Conservation (phyloP, 805 yeast species). For the Teunomyces aglyptinius region DNA sequence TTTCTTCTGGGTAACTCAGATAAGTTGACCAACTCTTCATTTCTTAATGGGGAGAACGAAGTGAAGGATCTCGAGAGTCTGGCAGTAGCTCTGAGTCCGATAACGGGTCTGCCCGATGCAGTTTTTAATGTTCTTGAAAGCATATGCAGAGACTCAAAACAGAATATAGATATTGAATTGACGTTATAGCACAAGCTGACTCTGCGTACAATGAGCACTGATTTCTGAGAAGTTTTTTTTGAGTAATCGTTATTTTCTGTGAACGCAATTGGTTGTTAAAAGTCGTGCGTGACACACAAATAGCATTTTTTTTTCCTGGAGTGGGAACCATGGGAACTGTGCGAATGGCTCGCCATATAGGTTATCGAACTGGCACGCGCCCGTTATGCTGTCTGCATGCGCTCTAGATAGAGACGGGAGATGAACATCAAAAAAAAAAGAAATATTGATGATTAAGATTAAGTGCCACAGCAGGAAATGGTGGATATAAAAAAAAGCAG, state of each 20-base stretch:
- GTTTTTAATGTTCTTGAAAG: conserved; percentile 5
- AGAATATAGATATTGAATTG: not conserved
- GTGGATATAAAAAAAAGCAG: too few relatives aligned
- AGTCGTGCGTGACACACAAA: not conserved
- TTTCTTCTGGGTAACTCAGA: conserved; percentile 38
- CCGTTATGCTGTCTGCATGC: too few relatives aligned
- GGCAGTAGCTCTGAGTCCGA: conserved; percentile 2
- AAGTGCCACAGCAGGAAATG: too few relatives aligned
- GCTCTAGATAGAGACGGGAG: too few relatives aligned
- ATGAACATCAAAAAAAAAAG: too few relatives aligned
- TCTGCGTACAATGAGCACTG: not conserved
- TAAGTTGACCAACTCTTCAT: conserved; percentile 33
- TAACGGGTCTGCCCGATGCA: conserved; percentile 5
- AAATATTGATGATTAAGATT: too few relatives aligned
- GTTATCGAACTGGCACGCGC: too few relatives aligned
- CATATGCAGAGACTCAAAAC: not conserved
- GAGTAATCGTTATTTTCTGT: conserved; percentile 2
- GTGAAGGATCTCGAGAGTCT: conserved; percentile 16
- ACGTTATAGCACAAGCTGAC: not conserved
- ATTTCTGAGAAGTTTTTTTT: not conserved
- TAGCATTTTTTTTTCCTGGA: not conserved
- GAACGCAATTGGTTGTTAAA: conserved; percentile 1
- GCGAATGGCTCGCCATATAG: too few relatives aligned
- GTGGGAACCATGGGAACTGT: too few relatives aligned
- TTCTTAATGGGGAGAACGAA: conserved; percentile 11